phyloP scores from a whole-genome alignment of 2,329 filamentous ascomycete genomes.

The Colletotrichum sublineola region DNA sequence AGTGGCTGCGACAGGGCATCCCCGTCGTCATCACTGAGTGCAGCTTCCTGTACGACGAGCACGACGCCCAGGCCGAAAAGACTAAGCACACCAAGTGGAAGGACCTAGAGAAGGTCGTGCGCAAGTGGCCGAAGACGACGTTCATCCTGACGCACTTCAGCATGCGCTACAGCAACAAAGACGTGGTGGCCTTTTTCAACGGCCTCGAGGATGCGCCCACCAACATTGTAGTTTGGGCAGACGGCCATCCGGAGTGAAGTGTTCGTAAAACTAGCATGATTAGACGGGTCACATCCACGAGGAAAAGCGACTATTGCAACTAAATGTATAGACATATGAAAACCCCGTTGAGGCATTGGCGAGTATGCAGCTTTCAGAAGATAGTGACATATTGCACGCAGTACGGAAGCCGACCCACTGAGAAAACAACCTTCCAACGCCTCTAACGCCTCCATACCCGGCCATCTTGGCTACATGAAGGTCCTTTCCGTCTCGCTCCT shows the following conservation, averaged over 20 bases:
- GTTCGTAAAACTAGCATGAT: background rate
- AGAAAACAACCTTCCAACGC: background rate
- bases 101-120: slow-evolving; percentile 59
- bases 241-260: slow-evolving; percentile 47
- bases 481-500: background rate
- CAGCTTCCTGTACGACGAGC: slow-evolving; percentile 60
- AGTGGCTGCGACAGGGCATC: slow-evolving; percentile 56
- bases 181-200: slow-evolving; percentile 57
- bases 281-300: background rate
- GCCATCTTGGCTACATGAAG: background rate
- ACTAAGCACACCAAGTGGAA: slow-evolving; percentile 63
- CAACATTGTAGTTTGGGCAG: slow-evolving; percentile 64
- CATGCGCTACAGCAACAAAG: slow-evolving; percentile 56
- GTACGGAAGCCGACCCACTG: no score
- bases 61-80: slow-evolving; percentile 58
- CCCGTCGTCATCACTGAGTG: slow-evolving; percentile 64
- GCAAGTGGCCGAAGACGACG: slow-evolving; percentile 57
- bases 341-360: no score
- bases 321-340: background rate
- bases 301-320: background rate
- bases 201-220: slow-evolving; percentile 53
- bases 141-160: slow-evolving; percentile 65
- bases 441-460: background rate
- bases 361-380: background rate
- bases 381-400: background rate